phyloP scores from a whole-genome alignment of 495 filamentous ascomycete genomes.

The Annulohypoxylon maeteangense region DNA sequence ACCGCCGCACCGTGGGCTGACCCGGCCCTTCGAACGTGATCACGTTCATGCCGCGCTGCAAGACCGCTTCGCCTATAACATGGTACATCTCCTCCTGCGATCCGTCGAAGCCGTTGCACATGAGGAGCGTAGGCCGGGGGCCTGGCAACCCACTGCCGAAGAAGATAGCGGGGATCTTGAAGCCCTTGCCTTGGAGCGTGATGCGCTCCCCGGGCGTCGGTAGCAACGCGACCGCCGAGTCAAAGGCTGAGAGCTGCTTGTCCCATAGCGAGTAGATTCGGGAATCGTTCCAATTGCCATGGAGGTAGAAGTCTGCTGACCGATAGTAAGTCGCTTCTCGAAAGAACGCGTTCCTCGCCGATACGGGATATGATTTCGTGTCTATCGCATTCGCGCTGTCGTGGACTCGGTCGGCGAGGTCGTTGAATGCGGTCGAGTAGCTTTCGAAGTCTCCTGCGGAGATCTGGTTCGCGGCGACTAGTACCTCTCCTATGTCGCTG shows the following conservation, averaged over 20 bases:
- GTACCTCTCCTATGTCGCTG: constrained; percentile 52
- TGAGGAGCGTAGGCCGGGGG: constrained; percentile 50
- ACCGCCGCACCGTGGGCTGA: constrained; percentile 55
- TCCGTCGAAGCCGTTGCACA: constrained; percentile 57
- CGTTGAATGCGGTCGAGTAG: constrained; percentile 48
- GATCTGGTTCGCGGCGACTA: constrained; percentile 50
- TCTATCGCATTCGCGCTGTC: constrained; percentile 15
- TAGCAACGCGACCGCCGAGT: constrained; percentile 61
- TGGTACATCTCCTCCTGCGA: constrained; percentile 60
- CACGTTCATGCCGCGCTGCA: constrained; percentile 59
- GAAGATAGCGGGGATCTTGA: constrained; percentile 49
- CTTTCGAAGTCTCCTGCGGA: constrained; percentile 50
- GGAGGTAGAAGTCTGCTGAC: constrained; percentile 56
- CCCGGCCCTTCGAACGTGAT: constrained; percentile 64
- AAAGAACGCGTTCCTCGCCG: constrained; percentile 51
- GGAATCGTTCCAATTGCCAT: constrained; percentile 52
- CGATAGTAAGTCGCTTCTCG: constrained; percentile 57
- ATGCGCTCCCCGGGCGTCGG: constrained; percentile 53
- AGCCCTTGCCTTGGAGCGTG: constrained; percentile 45
- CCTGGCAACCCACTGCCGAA: constrained; percentile 28
- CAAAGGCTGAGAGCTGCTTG: constrained; percentile 73
- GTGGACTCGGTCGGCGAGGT: constrained; percentile 45
- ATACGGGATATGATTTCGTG: constrained; percentile 40
- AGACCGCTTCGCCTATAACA: constrained; percentile 42
- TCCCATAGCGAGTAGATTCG: constrained; percentile 69